Evolutionary conservation across 768 basidiomycete species (phyloP), one percentile per base, ranked within the genome.

Genomic region (Lactarius deliciosus): DNA sequence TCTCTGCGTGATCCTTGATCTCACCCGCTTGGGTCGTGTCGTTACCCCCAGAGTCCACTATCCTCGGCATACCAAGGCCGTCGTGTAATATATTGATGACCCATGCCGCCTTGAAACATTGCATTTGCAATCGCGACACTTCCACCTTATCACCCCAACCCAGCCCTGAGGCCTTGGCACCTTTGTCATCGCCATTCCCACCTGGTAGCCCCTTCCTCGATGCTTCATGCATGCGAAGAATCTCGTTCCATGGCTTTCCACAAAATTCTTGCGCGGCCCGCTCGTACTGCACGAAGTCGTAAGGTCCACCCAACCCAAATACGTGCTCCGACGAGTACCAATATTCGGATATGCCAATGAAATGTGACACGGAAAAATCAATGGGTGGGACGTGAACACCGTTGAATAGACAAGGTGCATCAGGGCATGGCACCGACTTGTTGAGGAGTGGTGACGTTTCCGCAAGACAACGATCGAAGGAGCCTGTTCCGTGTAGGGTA

Each of bases 101-200:
- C 97, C 97, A 99, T 2, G 97, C 96, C 1, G 96, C 94, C 77
- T 99, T 99, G 87, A 99, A 99, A 75, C 97, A 99, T 75, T 98
- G 97, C 91, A 96, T 92, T 78, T 96, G 86, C 66, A 99, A 78
- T 56, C 96, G 85, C 28, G 91, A 85, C 41, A 92, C 77, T 75
- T 96, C 96, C 65, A 96, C 88, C 63, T 85, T 79, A 45, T 86
- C 80, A 28, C 84, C 85, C 91, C 90, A 92, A 69, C 87, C 88
- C 4, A 83, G 81, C 32, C 81, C 82, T n/a, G 90, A 82, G 15
- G 90, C 75, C 66, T 85, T 75, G 22, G 88, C 89, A 62, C 81
- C 78, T 73, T 84, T 73, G 66, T 83, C 79, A 15, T 91, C 85
- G 15, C 87, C 88, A 71, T 90, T 86, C 22, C 86, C 86, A 40